Evolutionary conservation across 257 asterid species (phyloP), one percentile per base, ranked within the genome.

Genomic region (Nyctanthes arbortristis): DNA sequence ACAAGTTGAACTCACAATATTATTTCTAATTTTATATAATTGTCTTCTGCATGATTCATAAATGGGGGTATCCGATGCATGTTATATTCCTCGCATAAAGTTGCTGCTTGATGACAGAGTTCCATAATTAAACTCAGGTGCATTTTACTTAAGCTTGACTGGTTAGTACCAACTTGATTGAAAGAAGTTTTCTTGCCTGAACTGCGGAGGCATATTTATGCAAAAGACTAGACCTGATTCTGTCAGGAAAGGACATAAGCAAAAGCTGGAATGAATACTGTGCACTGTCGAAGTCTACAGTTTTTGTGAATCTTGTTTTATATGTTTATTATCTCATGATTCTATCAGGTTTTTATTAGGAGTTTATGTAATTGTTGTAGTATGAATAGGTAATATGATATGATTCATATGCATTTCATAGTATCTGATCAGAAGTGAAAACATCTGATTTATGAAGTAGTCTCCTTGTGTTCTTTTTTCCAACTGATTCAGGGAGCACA

Each of bases 271-370:
- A 43, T 14, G 71, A 27, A 54, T 7, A 54, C 31, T 67, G 57
- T 66, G 49, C 7, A 30, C 32, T 14, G 63, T 57, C 66, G 64
- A 9, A 35, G 43, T 68, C 67, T 52, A 16, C 49, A 27, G 16
- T 10, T 58, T 4, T 66, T 66, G 16, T 58, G n/a, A n/a, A 18
- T 22, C 35, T 74, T 67, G 65, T 55, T 54, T 18, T 22, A 27
- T 55, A 52, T 5, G 67, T 25, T 16, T 32, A 61, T 33, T 25
- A 40, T 65, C 62, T 64, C 4, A 24, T 35, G 18, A 11, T 65
- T 63, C 63, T 39, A 37, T 39, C 54, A 43, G 80, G 80, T 37
- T 43, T 71, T 43, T 7, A 63, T 14, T 34, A 37, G 60, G 59
- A 52, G 35, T 55, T 45, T 45, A 5, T 32, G 18, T 7, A 47